phyloP scores from a whole-genome alignment of 805 yeast species.

The Candida xiaguanensis region DNA sequence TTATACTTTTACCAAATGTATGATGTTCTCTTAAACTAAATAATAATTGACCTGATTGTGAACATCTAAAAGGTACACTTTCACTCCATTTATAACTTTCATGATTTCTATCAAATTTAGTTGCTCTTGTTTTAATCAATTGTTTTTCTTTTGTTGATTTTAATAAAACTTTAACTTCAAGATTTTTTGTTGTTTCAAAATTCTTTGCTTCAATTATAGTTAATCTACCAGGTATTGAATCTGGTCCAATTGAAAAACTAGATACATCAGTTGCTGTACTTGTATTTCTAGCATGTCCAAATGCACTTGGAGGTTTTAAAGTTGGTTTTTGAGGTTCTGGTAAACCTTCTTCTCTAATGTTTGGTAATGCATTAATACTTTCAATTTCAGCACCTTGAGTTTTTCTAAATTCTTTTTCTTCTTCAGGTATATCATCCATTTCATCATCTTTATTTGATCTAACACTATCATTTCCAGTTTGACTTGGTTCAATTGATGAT shows the following conservation, averaged over 20 bases:
- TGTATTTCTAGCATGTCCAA: conserved; percentile 17
- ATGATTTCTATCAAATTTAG: conserved; percentile 42
- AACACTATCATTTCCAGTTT: background rate
- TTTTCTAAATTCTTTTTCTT: conserved; percentile 9
- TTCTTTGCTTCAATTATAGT: conserved; percentile 48
- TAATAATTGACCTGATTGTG: conserved; percentile 54
- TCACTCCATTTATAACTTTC: conserved; percentile 59
- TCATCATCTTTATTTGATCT: background rate
- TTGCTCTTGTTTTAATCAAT: conserved; percentile 59
- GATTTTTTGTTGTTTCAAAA: conserved; percentile 25
- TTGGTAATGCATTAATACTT: conserved; percentile 25
- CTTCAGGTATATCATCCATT: conserved; percentile 7
- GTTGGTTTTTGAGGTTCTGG: conserved; percentile 40
- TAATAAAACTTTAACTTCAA: conserved; percentile 56
- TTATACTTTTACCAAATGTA: conserved; percentile 66
- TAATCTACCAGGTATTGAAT: conserved; percentile 51
- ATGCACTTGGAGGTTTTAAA: conserved; percentile 20
- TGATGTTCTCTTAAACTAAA: conserved; percentile 66
- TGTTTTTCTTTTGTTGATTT: conserved; percentile 49
- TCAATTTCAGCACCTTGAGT: conserved; percentile 7
- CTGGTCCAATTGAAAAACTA: conserved; percentile 33
- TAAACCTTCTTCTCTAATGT: conserved; percentile 25
- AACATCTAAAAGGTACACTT: conserved; percentile 61
- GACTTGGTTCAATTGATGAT: conserved; percentile 1
- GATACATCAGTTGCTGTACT: conserved; percentile 29